Conservation (phyloP, 768 basidiomycete genomes). For the Tylopilus felleus region DNA sequence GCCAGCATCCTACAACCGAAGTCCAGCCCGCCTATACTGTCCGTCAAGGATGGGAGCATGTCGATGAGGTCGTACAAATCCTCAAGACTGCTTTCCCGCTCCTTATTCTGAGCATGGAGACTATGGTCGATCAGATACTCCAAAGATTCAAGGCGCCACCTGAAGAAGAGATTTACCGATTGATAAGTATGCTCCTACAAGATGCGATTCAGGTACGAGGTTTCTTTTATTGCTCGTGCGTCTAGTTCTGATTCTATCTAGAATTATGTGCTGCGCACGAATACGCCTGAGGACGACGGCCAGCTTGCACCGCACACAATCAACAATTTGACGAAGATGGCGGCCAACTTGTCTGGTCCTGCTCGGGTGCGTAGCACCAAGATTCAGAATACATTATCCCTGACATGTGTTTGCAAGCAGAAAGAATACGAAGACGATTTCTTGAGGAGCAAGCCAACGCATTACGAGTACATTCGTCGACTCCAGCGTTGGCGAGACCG, state of each 20-base stretch:
- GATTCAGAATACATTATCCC: neutral
- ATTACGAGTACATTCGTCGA: constrained; percentile 84
- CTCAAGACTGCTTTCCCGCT: constrained; percentile 96
- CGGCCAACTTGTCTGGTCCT: constrained; percentile 51
- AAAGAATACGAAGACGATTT: constrained; percentile 92
- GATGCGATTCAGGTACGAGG: constrained; percentile 77
- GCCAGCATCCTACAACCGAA: constrained; percentile 17
- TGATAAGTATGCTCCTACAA: constrained; percentile 80
- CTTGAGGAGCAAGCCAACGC: constrained; percentile 67
- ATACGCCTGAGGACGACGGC: constrained; percentile 65
- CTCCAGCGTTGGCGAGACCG: constrained; percentile 93
- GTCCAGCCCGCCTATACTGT: constrained; percentile 32
- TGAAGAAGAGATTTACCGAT: constrained; percentile 94
- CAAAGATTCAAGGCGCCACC: constrained; percentile 82
- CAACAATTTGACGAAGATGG: constrained; percentile 56
- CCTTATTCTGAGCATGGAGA: constrained; percentile 92
- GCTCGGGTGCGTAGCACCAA: constrained; percentile 47
- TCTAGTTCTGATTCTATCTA: constrained; percentile 24
- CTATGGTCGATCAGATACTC: constrained; percentile 92
- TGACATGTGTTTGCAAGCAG: constrained; percentile 37
- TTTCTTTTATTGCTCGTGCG: neutral
- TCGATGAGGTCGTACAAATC: constrained; percentile 91
- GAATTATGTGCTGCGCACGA: constrained; percentile 71
- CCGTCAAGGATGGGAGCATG: constrained; percentile 81
- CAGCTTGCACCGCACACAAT: constrained; percentile 53